Conservation (phyloP, 2,329 filamentous ascomycete genomes). For the Fusarium chlamydosporum region DNA sequence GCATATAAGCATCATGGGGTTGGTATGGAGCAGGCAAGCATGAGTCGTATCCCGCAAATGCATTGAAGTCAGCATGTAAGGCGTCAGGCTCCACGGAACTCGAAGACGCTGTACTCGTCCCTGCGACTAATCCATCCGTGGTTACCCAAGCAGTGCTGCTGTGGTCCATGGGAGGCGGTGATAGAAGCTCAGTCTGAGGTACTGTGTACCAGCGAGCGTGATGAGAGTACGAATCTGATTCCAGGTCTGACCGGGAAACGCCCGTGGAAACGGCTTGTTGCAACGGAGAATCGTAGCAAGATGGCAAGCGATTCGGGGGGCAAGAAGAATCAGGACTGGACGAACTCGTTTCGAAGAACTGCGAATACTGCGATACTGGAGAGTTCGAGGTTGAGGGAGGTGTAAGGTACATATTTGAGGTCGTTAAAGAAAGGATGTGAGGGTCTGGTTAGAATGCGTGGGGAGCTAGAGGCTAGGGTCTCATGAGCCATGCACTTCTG, state of each 20-base stretch:
- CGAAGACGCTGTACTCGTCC: conserved; percentile 52
- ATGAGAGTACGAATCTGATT: conserved; percentile 56
- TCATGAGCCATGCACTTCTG: conserved; percentile 46
- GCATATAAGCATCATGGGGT: conserved; percentile 62
- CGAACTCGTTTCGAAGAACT: conserved; percentile 44
- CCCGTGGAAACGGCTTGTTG: conserved; percentile 59
- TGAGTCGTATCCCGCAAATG: conserved; percentile 64
- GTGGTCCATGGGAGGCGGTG: conserved; percentile 58
- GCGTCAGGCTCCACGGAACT: conserved; percentile 62
- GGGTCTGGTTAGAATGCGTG: conserved; percentile 48
- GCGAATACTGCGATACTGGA: conserved; percentile 56
- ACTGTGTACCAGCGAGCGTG: conserved; percentile 54
- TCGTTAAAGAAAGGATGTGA: conserved; percentile 46
- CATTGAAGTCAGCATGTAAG: conserved; percentile 65
- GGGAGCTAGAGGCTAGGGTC: conserved; percentile 45
- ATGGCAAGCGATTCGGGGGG: conserved; percentile 55
- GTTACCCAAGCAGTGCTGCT: conserved; percentile 59
- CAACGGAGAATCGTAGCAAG: conserved; percentile 63
- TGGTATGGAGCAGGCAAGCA: conserved; percentile 60
- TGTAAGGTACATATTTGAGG: conserved; percentile 64
- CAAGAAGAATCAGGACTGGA: conserved; percentile 53
- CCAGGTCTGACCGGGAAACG: conserved; percentile 60
- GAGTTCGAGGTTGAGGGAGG: conserved; percentile 62
- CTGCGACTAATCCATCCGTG: conserved; percentile 57
- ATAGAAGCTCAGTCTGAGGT: conserved; percentile 36